These are phyloP conservation scores for Sugiyamaella japonica DNA, from an alignment of 1,139 yeast genomes.

Conservation along the genomic window DNA sequence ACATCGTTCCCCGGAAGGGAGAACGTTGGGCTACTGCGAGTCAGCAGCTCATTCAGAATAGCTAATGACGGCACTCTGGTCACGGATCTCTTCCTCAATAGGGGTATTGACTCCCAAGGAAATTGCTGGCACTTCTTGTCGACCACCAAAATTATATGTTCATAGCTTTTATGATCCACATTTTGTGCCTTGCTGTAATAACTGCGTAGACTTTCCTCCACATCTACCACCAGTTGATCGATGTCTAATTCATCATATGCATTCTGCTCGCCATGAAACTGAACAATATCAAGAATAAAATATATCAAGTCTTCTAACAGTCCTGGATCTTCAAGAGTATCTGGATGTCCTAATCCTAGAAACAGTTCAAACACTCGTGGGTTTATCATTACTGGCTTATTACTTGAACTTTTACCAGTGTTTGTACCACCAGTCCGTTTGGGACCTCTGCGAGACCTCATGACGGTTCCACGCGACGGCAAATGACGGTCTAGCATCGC, in stretches of 20 bases:
- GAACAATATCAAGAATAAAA: slow-evolving; percentile 59
- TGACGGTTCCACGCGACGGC: slow-evolving; percentile 35
- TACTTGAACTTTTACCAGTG: not conserved
- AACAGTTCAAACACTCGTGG: slow-evolving; percentile 55
- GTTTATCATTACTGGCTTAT: slow-evolving; percentile 46
- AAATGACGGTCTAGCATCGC: slow-evolving; percentile 39
- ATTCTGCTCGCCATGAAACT: slow-evolving; percentile 63
- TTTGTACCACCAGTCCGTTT: slow-evolving; percentile 19
- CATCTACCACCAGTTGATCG: slow-evolving; percentile 49
- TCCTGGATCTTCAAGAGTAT: slow-evolving; percentile 41
- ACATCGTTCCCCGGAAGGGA: slow-evolving; percentile 38
- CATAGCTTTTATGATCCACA: slow-evolving; percentile 25
- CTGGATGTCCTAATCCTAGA: slow-evolving; percentile 47
- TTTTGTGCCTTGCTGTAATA: slow-evolving; percentile 31
- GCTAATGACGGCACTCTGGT: slow-evolving; percentile 74
- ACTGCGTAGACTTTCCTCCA: slow-evolving; percentile 48
- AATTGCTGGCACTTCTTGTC: slow-evolving; percentile 62
- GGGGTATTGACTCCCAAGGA: slow-evolving; percentile 87
- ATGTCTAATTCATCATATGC: slow-evolving; percentile 66
- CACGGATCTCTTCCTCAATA: slow-evolving; percentile 55
- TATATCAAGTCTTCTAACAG: slow-evolving; percentile 63
- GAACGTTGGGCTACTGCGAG: slow-evolving; percentile 14
- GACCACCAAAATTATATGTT: slow-evolving; percentile 69
- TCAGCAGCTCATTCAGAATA: slow-evolving; percentile 45
- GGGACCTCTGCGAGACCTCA: slow-evolving; percentile 9